Conservation (phyloP, 2,329 filamentous ascomycete genomes). For the Cephalotrichum gorgonifer region DNA sequence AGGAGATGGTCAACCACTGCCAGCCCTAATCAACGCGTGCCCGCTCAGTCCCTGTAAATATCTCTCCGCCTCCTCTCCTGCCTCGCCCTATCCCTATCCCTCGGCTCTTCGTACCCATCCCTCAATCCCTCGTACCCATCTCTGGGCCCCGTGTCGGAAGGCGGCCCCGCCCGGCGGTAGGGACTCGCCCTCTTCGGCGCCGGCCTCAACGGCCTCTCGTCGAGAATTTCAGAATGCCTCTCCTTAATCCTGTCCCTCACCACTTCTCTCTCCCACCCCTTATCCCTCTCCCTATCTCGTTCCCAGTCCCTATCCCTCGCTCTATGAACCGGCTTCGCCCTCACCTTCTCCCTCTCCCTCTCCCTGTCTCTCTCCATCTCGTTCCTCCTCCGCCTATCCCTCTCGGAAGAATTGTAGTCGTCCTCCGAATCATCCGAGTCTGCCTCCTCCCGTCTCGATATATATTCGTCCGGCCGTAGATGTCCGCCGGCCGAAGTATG, state of each 20-base stretch:
- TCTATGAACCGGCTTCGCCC: background rate
- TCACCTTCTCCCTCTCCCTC: constrained; percentile 2
- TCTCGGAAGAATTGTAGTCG: constrained; percentile 1
- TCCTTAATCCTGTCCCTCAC: constrained; percentile 23
- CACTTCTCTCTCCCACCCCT: constrained; percentile 21
- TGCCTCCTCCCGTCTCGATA: background rate
- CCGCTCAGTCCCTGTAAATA: constrained; percentile 13
- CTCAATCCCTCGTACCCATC: background rate
- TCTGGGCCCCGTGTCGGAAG: background rate
- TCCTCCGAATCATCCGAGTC: background rate
- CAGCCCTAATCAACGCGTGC: too few relatives aligned
- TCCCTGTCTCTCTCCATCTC: constrained; percentile 4
- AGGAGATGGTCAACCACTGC: too few relatives aligned
- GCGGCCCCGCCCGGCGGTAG: background rate
- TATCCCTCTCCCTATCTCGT: constrained; percentile 21
- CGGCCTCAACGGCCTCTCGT: constrained; percentile 1
- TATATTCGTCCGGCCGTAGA: background rate
- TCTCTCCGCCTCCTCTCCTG: constrained; percentile 22
- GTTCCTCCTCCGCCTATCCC: background rate
- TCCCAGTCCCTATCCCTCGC: constrained; percentile 14
- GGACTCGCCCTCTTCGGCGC: background rate
- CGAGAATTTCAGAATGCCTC: constrained; percentile 5
- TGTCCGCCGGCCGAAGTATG: background rate
- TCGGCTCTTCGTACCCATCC: constrained; percentile 16
- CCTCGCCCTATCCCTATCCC: constrained; percentile 21